Percentiles rank a stretch among this genome's conserved stretches.
phyloP scores from a whole-genome alignment of 192 early-diverging fungal species.

The Coemansia sp. region DNA sequence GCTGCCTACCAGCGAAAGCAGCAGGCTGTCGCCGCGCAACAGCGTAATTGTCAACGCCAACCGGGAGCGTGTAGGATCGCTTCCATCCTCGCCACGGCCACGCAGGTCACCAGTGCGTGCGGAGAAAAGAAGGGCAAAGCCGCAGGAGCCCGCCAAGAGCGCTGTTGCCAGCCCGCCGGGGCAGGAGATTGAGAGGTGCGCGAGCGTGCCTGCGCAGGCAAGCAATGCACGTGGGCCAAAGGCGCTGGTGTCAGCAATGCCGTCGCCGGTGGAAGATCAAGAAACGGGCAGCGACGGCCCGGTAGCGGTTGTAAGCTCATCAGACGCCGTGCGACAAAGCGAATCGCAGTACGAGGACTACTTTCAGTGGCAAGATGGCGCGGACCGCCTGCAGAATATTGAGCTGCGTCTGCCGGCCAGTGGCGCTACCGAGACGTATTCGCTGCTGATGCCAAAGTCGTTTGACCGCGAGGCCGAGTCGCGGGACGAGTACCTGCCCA shows the following conservation, averaged over 20 bases:
- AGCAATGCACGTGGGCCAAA: background rate
- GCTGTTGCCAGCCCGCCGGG: background rate
- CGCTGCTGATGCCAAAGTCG: slow-evolving; percentile 39
- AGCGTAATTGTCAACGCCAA: slow-evolving; percentile 36
- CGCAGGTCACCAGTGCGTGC: background rate
- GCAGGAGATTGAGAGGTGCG: slow-evolving; percentile 14
- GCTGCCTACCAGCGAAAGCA: slow-evolving; percentile 5
- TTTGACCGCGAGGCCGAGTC: slow-evolving; percentile 40
- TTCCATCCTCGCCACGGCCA: slow-evolving; percentile 34
- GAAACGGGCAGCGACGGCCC: background rate
- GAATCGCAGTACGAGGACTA: slow-evolving; percentile 39
- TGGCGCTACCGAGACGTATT: slow-evolving; percentile 29
- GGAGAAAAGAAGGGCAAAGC: background rate
- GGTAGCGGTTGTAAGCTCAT: slow-evolving; percentile 26
- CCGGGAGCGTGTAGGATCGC: slow-evolving; percentile 46
- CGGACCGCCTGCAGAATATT: slow-evolving; percentile 4
- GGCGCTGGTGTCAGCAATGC: slow-evolving; percentile 1
- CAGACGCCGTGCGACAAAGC: slow-evolving; percentile 42
- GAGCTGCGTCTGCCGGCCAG: slow-evolving; percentile 29
- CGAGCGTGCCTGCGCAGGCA: slow-evolving; percentile 13
- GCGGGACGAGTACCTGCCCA: slow-evolving; percentile 77
- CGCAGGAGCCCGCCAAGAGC: background rate
- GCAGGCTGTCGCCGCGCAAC: slow-evolving; percentile 11
- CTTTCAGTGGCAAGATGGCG: slow-evolving; percentile 26
- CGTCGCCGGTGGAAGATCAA: background rate